phyloP scores from a whole-genome alignment of 768 basidiomycete genomes.

The Holtermannia corniformis region DNA sequence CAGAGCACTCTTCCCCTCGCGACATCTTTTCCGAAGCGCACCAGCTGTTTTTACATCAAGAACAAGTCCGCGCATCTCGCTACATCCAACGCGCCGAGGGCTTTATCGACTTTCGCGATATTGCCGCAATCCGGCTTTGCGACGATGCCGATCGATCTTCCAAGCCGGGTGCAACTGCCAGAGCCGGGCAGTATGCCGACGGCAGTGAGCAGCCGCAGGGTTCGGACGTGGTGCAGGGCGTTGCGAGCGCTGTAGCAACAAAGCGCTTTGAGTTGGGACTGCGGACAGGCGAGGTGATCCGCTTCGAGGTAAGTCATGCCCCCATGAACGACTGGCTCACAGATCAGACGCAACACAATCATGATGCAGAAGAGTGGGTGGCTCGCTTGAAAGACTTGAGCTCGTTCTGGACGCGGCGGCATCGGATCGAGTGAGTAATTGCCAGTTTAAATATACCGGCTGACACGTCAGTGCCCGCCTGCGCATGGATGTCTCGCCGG shows the following conservation, averaged over 20 bases:
- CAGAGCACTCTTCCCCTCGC: conserved; percentile 15
- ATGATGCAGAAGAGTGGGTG: conserved; percentile 78
- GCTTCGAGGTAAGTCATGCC: conserved; percentile 60
- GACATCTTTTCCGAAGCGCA: conserved; percentile 21
- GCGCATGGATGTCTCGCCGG: conserved; percentile 28
- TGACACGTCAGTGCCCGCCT: conserved; percentile 18
- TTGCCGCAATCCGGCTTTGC: conserved; percentile 53
- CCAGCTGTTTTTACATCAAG: conserved; percentile 25
- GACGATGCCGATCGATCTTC: conserved; percentile 7
- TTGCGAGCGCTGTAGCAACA: conserved; percentile 40
- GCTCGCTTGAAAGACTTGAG: conserved; percentile 59
- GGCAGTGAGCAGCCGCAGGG: too few species aligned
- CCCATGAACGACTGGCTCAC: conserved; percentile 46
- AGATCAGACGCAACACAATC: too few species aligned
- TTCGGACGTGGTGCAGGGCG: background rate
- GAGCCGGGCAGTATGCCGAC: conserved; percentile 45
- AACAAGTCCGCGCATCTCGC: conserved; percentile 29
- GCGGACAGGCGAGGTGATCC: conserved; percentile 56
- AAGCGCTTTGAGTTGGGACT: conserved; percentile 67
- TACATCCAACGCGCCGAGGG: conserved; percentile 44
- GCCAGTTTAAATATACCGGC: background rate
- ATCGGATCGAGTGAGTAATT: conserved; percentile 52
- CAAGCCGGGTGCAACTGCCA: conserved; percentile 47
- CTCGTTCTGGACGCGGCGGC: conserved; percentile 68
- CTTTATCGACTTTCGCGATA: conserved; percentile 61